These are phyloP conservation scores for Apophysomyces trapeziformis DNA, from an alignment of 371 early-diverging fungal genomes.

Conservation along the genomic window DNA sequence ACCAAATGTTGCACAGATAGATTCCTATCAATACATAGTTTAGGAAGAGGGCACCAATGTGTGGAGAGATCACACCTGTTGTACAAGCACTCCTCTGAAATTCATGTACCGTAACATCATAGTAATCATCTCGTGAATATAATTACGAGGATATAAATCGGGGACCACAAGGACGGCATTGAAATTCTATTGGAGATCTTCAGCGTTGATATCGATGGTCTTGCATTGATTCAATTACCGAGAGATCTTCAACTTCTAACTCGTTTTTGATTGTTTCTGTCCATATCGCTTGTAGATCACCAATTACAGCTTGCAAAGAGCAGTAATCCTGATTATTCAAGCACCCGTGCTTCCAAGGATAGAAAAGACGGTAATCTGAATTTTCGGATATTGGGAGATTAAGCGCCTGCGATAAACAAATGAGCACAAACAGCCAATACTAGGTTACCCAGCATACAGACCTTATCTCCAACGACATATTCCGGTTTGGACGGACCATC, in stretches of 20 bases:
- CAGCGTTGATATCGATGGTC: background rate
- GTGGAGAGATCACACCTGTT: conserved; percentile 53
- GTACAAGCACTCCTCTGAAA: conserved; percentile 73
- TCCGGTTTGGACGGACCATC: conserved; percentile 33
- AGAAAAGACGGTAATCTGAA: conserved; percentile 49
- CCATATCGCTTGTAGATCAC: conserved; percentile 85
- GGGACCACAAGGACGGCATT: conserved; percentile 82
- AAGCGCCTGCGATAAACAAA: conserved; percentile 34
- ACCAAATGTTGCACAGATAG: conserved; percentile 84
- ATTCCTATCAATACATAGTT: conserved; percentile 50
- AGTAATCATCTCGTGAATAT: conserved; percentile 66
- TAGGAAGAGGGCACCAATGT: background rate
- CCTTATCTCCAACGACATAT: conserved; percentile 70
- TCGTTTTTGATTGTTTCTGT: conserved; percentile 70
- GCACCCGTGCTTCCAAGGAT: conserved; percentile 76
- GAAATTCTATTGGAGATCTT: conserved; percentile 42
- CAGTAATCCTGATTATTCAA: conserved; percentile 78
- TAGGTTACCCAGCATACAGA: conserved; percentile 25
- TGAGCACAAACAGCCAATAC: background rate
- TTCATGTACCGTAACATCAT: conserved; percentile 79
- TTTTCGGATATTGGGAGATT: conserved; percentile 43
- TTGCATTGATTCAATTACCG: background rate
- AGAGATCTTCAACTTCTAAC: conserved; percentile 60
- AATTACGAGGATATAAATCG: conserved; percentile 68
- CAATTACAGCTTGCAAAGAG: conserved; percentile 64